Base-by-base conservation (phyloP, 805 yeast genomes). In the Teunomyces barrocoloradensis region DNA sequence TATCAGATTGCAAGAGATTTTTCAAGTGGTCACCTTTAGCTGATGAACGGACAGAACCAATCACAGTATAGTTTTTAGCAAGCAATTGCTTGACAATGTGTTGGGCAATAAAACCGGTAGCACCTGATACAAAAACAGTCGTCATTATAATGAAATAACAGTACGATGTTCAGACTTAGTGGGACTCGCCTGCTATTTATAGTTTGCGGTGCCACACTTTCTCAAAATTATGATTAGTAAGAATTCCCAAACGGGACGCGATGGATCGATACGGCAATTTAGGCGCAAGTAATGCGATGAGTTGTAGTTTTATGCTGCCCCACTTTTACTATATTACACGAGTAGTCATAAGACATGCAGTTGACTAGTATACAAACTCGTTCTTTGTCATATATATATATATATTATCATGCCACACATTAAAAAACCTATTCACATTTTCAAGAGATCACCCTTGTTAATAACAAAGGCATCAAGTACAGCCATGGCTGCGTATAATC, bases 401-500 rank as follows among this genome's bases (percentile, higher is more conserved):
- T 13, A 13, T 32, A 13, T 32, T 6, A 13, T 32, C 34, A 13
- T 32, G 17, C 6, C 15, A 13, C 18, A 13, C 34, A 6, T 32
- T 32, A 32, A 32, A 25, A 32, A 13, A 13, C 17, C 17, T 32
- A 32, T 32, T 32, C 17, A 13, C 30, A 12, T 52, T 25, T 51
- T 45, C 40, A 55, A 46, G 40, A 76, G 80, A 49, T 81, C 75
- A 43, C 96, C 96, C 65, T 87, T 85, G 69, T 89, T 87, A 43
- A 86, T 77, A 5, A 94, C 96, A 65, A 92, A 89, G 0, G 86
- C 90, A 57, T 94, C 97, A 38, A 94, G 74, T 1, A 84, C 96
- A 10, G 98, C 91, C 73, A 94, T 87, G 25, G 98, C 98, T 41
- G 99, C 96, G 63, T 94, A 94, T 20, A 94, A 71, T 67, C 99